A percentile compares a stretch with the other conserved stretches of the same genome.
Conservation (phyloP, 2,329 filamentous ascomycete genomes). For the Plectosphaerella plurivora region DNA sequence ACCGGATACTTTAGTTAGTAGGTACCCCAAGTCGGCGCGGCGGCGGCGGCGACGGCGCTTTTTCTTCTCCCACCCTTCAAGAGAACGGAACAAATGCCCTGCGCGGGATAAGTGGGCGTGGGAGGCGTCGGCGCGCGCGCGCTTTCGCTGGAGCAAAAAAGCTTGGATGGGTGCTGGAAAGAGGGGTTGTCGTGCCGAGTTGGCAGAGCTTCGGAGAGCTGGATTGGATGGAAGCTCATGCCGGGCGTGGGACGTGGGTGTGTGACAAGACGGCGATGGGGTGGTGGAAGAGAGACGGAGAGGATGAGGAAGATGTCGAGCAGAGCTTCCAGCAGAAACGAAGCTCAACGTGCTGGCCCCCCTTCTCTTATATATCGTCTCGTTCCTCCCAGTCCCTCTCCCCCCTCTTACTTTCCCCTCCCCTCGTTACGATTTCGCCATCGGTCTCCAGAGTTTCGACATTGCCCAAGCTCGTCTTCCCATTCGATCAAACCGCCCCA, state of each 20-base stretch:
- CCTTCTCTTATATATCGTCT: neutral
- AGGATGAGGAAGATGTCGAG: neutral
- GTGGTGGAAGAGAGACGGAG: neutral
- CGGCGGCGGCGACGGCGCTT: no score
- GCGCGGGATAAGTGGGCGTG: constrained; percentile 1
- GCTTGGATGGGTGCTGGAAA: neutral
- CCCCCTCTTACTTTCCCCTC: neutral
- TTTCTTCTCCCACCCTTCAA: no score
- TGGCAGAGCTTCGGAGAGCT: constrained; percentile 5
- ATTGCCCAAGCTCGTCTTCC: neutral
- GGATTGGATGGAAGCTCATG: constrained; percentile 2
- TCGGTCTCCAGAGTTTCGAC: neutral
- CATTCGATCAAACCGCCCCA: neutral
- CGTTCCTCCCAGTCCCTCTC: neutral
- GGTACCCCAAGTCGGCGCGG: no score
- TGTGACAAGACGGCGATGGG: neutral
- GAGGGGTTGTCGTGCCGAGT: neutral
- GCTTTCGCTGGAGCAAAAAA: neutral
- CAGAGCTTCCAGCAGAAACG: neutral
- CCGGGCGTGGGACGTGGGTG: neutral
- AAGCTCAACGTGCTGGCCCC: neutral
- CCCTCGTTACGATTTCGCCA: constrained; percentile 2
- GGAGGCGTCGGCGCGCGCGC: neutral
- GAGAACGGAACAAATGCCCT: no score
- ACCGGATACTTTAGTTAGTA: no score